Evolutionary conservation across 768 basidiomycete genomes (phyloP).

Genomic region (Trametes punicea): DNA sequence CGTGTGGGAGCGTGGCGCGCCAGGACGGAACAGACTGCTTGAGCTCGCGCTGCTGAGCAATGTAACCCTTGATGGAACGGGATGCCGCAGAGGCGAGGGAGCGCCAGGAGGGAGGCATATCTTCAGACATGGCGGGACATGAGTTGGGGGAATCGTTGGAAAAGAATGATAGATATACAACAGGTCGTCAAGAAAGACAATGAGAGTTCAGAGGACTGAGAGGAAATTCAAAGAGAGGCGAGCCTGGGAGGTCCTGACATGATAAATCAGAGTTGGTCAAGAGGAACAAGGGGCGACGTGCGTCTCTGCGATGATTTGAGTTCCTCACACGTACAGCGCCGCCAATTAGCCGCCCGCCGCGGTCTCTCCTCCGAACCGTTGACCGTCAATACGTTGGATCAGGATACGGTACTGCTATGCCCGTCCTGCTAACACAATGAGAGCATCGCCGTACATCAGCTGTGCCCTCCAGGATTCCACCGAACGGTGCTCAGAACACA

Average conservation of each 20-base stretch:
- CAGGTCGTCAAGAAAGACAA: not conserved
- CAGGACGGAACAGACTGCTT: conserved; percentile 25
- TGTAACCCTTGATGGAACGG: conserved; percentile 47
- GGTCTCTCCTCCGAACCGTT: no score
- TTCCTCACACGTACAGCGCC: no score
- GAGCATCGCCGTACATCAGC: no score
- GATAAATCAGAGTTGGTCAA: not conserved
- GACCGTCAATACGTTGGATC: no score
- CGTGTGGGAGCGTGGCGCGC: not conserved
- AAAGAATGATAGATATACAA: not conserved
- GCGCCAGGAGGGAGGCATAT: conserved; percentile 32
- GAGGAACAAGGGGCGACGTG: not conserved
- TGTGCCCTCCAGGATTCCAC: not conserved
- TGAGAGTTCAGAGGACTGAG: not conserved
- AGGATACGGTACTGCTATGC: no score
- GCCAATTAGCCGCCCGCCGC: no score
- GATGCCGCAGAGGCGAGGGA: conserved; percentile 32
- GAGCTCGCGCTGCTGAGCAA: conserved; percentile 41
- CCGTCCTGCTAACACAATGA: no score
- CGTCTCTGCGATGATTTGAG: not conserved
- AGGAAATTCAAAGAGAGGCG: not conserved
- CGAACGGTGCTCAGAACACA: not conserved
- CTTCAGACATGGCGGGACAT: conserved; percentile 27
- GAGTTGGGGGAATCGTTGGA: not conserved
- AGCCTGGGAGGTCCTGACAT: not conserved